Percentiles rank a stretch among this genome's conserved stretches.
phyloP scores from a whole-genome alignment of 768 basidiomycete species.

The Podaxis mareebaensis region DNA sequence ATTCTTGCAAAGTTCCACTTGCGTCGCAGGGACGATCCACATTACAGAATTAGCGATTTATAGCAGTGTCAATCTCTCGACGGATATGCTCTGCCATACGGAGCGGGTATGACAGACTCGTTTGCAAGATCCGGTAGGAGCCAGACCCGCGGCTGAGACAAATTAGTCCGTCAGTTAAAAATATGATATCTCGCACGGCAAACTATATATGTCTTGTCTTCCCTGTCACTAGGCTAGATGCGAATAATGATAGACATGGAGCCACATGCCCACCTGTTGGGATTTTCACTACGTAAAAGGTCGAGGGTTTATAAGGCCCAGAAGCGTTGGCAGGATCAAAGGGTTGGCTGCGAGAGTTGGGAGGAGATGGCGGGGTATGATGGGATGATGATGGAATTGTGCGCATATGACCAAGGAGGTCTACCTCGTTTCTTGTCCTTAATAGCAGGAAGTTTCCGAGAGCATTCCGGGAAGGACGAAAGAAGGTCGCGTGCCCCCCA shows the following conservation, averaged over 20 bases:
- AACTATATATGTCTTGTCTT: neutral
- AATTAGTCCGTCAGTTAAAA: neutral
- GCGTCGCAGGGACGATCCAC: no score
- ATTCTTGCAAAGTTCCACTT: no score
- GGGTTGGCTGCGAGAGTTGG: neutral
- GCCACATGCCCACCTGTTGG: neutral
- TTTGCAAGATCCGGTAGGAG: neutral
- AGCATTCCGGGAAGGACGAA: constrained; percentile 1
- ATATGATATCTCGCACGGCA: neutral
- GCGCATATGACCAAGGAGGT: neutral
- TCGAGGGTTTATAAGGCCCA: neutral
- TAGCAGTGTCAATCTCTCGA: no score
- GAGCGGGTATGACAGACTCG: neutral
- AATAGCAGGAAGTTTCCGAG: neutral
- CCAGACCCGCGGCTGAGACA: neutral
- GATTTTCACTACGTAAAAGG: neutral
- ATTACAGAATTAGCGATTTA: no score
- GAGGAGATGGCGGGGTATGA: neutral
- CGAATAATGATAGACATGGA: neutral
- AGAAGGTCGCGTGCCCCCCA: constrained; percentile 4
- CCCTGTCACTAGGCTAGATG: neutral
- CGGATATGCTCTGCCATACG: no score
- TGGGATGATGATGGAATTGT: neutral
- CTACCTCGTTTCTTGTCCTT: neutral
- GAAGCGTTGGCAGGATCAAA: no score